phyloP scores from a whole-genome alignment of 2,329 filamentous ascomycete species.

The Sarocladium oryzae region DNA sequence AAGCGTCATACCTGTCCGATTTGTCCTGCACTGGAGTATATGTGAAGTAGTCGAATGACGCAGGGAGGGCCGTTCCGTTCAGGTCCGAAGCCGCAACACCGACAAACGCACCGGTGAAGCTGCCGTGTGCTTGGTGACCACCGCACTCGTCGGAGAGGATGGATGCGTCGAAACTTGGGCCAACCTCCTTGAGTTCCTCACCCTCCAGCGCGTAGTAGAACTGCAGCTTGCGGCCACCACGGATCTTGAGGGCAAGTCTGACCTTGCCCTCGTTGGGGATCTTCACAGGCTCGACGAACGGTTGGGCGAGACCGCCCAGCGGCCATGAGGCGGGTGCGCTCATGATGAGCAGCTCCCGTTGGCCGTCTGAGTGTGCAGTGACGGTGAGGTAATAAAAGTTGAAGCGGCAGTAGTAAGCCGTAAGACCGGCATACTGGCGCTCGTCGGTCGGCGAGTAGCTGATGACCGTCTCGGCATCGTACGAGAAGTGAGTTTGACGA shows the following conservation, averaged over 20 bases:
- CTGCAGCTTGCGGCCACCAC: constrained; percentile 41
- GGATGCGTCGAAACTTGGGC: constrained; percentile 50
- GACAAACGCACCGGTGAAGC: constrained; percentile 57
- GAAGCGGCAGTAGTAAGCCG: constrained; percentile 56
- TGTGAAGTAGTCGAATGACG: constrained; percentile 44
- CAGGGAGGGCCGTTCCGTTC: constrained; percentile 41
- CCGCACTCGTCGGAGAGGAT: constrained; percentile 58
- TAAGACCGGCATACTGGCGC: constrained; percentile 54
- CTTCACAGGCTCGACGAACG: constrained; percentile 34
- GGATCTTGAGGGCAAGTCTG: constrained; percentile 42
- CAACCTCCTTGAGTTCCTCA: constrained; percentile 39
- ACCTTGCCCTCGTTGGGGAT: constrained; percentile 52
- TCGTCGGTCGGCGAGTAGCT: constrained; percentile 50
- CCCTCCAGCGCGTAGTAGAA: constrained; percentile 50
- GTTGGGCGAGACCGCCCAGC: constrained; percentile 37
- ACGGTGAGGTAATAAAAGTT: constrained; percentile 61
- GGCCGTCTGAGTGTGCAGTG: constrained; percentile 47
- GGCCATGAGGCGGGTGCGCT: constrained; percentile 52
- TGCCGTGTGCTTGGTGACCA: constrained; percentile 53
- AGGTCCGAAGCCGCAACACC: constrained; percentile 50
- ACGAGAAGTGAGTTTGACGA: constrained; percentile 53
- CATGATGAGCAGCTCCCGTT: constrained; percentile 51
- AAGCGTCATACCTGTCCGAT: constrained; percentile 41
- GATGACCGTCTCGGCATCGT: constrained; percentile 50
- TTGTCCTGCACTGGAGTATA: constrained; percentile 42